Conservation (phyloP, 257 asterid genomes). For the Przewalskia tangutica region DNA sequence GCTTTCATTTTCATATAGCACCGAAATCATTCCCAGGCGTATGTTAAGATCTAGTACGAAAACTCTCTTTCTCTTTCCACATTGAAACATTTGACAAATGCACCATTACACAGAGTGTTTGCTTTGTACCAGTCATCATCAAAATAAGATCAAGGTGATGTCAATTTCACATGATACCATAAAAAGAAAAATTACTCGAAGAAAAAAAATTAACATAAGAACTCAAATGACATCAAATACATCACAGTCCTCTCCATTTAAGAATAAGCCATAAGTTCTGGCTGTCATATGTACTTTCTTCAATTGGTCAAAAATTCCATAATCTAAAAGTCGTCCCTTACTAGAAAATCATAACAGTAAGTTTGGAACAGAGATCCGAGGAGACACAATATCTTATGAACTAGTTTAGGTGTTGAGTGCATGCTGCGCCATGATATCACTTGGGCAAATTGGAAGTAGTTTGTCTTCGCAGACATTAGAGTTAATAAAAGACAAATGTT, state of each 20-base stretch:
- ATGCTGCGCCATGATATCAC: slow-evolving; percentile 7
- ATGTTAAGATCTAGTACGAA: no score
- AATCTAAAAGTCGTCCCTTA: not conserved
- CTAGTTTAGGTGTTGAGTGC: not conserved
- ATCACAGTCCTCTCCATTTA: not conserved
- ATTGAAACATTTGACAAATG: no score
- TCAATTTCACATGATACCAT: no score
- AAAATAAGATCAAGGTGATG: no score
- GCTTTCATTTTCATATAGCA: no score
- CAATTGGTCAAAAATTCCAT: not conserved
- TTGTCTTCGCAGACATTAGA: not conserved
- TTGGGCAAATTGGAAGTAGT: not conserved
- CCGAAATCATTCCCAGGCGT: no score
- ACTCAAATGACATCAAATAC: not conserved
- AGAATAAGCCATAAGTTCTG: not conserved
- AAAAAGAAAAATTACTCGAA: no score
- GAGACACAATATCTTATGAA: not conserved
- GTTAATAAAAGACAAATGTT: not conserved
- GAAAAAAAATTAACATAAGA: no score
- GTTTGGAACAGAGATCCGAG: not conserved
- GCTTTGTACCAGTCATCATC: no score
- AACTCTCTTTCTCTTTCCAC: no score
- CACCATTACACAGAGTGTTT: no score
- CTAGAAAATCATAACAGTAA: not conserved
- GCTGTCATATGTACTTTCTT: not conserved